Conservation (phyloP, 768 basidiomycete species). For the Phaffia australis region DNA sequence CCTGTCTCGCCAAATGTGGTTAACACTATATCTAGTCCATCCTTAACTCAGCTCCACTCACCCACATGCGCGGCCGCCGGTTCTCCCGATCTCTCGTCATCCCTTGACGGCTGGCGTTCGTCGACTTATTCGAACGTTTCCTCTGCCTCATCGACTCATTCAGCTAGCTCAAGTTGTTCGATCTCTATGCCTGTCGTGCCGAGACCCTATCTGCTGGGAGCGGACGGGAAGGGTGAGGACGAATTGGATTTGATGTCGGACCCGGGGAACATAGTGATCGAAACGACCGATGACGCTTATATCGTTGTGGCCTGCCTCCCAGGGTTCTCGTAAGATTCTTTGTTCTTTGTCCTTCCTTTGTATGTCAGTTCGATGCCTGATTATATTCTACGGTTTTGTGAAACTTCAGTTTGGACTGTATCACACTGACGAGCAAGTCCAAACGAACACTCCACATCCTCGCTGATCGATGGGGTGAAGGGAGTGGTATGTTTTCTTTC, state of each 20-base stretch:
- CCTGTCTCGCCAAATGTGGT: no score
- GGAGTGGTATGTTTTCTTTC: slow-evolving; percentile 5
- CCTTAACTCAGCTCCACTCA: no score
- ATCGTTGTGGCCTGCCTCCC: slow-evolving; percentile 21
- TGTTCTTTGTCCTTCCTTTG: neutral
- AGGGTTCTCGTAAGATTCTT: slow-evolving; percentile 23
- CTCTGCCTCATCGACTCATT: slow-evolving; percentile 5
- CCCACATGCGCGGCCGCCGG: no score
- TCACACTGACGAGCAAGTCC: slow-evolving; percentile 24
- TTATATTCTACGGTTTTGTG: neutral
- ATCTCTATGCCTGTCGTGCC: slow-evolving; percentile 19
- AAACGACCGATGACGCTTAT: slow-evolving; percentile 22
- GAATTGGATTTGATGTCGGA: slow-evolving; percentile 1
- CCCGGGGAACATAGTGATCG: slow-evolving; percentile 10
- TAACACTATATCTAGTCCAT: no score
- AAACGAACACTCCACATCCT: slow-evolving; percentile 24
- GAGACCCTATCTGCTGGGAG: slow-evolving; percentile 11
- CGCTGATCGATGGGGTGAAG: slow-evolving; percentile 24
- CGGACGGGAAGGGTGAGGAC: neutral
- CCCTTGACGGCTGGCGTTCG: no score
- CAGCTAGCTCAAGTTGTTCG: slow-evolving; percentile 6
- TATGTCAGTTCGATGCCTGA: no score
- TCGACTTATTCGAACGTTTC: neutral
- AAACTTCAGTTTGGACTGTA: slow-evolving; percentile 19
- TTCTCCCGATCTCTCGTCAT: no score